Evolutionary conservation across 176 grass and related monocot species (phyloP).

Genomic region (Lolium multiflorum): DNA sequence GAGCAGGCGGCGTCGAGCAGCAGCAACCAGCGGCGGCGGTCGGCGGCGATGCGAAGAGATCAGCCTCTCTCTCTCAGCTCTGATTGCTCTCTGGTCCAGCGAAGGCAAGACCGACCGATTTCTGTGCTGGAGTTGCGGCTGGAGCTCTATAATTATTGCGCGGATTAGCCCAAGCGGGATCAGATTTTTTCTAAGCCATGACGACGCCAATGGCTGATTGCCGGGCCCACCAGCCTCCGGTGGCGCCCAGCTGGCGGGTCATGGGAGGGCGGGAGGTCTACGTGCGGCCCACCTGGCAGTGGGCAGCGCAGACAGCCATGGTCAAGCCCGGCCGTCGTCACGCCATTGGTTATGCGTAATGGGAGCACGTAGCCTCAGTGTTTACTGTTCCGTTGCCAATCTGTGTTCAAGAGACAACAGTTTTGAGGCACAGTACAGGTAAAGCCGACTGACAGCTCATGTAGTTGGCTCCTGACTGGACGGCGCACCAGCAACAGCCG

Average conservation of each 20-base stretch:
- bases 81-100: not conserved
- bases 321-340: not conserved
- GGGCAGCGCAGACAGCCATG: not conserved
- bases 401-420: not conserved
- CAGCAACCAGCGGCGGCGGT: not conserved
- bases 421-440: not conserved
- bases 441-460: constrained; percentile 28
- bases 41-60: not conserved
- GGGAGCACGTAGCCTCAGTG: not conserved
- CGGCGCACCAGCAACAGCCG: not conserved
- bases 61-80: not conserved
- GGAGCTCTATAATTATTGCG: not conserved
- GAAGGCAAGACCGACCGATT: constrained; percentile 16
- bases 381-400: not conserved
- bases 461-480: not conserved
- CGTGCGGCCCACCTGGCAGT: not conserved
- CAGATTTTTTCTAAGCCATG: constrained; percentile 2
- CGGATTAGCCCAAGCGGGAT: not conserved
- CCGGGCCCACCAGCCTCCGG: not conserved
- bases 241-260: not conserved
- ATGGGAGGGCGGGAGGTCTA: not conserved
- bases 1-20: constrained; percentile 21
- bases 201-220: constrained; percentile 8
- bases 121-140: not conserved
- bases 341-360: not conserved